Percentiles rank a stretch among this genome's conserved stretches.
Conservation (phyloP, 2,329 filamentous ascomycete species). For the Fusarium sp. region DNA sequence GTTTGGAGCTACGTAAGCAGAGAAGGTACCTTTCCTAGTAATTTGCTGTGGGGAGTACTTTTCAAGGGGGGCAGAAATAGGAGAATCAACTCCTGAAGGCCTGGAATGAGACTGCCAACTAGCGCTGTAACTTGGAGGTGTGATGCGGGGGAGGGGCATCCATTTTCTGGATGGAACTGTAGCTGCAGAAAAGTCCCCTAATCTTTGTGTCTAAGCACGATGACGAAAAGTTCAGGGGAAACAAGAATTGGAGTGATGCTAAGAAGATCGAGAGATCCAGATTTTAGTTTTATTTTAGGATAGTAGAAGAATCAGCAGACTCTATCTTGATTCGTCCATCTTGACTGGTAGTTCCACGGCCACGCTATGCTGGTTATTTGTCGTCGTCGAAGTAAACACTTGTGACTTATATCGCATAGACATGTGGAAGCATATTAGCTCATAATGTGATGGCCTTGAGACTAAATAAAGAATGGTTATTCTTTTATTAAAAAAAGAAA, state of each 20-base stretch:
- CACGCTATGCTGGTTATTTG: not conserved
- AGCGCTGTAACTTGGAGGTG: constrained; percentile 26
- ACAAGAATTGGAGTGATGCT: not conserved
- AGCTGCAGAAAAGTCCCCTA: constrained; percentile 23
- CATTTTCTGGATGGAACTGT: not conserved
- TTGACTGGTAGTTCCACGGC: not conserved
- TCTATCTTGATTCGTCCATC: not conserved
- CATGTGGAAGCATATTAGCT: no score
- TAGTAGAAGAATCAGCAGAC: not conserved
- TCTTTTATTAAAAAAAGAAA: no score
- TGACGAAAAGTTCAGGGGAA: constrained; percentile 18
- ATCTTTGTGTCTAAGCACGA: not conserved
- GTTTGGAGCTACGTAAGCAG: constrained; percentile 40
- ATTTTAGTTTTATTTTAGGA: not conserved
- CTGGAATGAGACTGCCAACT: constrained; percentile 31
- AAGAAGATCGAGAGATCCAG: not conserved
- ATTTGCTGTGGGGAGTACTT: constrained; percentile 13
- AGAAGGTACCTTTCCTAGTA: constrained; percentile 9
- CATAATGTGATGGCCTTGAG: no score
- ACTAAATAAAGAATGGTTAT: no score
- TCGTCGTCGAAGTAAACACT: no score
- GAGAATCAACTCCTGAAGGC: constrained; percentile 42
- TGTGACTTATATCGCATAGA: no score
- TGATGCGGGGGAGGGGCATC: constrained; percentile 49
- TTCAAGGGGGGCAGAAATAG: constrained; percentile 27